Evolutionary conservation across 164 flowering plant species (phyloP), one percentile per base, ranked within the genome.

Genomic region (Akebia trifoliata): DNA sequence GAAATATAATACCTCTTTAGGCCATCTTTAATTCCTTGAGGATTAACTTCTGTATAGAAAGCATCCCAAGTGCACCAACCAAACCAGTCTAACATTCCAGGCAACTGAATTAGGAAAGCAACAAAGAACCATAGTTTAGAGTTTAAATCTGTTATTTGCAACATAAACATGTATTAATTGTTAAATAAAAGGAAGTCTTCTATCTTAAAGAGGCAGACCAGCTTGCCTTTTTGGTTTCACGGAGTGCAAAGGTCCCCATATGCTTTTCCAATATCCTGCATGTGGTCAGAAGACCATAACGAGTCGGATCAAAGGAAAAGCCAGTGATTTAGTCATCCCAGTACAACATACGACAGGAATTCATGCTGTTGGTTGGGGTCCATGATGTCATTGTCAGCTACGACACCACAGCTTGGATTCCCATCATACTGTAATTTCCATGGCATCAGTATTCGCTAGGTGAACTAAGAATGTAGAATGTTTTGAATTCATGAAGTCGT

Each of bases 21-120:
- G 11, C 89, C 89, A n/a, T 75, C 75, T 77, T 43, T 68, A 30
- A 86, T 76, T 62, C 85, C 87, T 62, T 74, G 75, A 43, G 86
- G 87, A 72, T 65, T 72, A n/a, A 86, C 87, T 0, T 71, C 69
- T 4, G 43, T 47, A 62, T 83, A 86, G 55, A 86, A 86, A 24
- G 89, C 93, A 76, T 83, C 93, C 89, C 89, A 83, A 6, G 89
- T 86, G 73, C 93, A 86, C 93, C 89, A 86, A 50, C 89, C 93
- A 69, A 86, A 86, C 71, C 78, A 81, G 50, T 84, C 84, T 25
- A 85, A 56, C 66, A 80, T 84, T 71, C 77, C 90, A 21, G 86
- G 90, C 79, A 76, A 68, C 86, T 81, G 80, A 63, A 73, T 57
- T 24, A 55, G 9, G 26, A n/a, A 51, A 57, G 25, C 53, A 61